These are phyloP conservation scores for Starmera pachycereana DNA, from an alignment of 805 yeast genomes.

Conservation along the genomic window DNA sequence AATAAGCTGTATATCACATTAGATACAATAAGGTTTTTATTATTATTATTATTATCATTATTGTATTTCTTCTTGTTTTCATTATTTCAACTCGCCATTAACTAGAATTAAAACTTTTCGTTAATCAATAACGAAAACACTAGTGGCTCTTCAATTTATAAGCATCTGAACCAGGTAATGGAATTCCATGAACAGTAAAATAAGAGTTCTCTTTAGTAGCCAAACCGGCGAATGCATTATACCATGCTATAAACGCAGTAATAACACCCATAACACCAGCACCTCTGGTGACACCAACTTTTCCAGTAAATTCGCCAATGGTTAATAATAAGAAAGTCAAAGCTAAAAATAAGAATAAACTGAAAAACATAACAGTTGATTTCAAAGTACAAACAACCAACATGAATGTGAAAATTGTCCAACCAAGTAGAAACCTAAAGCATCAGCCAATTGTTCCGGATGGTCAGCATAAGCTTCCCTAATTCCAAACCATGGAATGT, in stretches of 20 bases:
- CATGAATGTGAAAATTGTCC: slow-evolving; percentile 53
- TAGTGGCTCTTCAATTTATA: slow-evolving; percentile 2
- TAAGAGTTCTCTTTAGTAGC: slow-evolving; percentile 48
- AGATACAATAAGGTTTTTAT: too few relatives aligned
- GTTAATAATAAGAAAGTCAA: slow-evolving; percentile 47
- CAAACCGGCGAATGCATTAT: slow-evolving; percentile 51
- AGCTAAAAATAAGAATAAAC: slow-evolving; percentile 41
- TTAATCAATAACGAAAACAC: not conserved
- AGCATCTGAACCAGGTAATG: slow-evolving; percentile 20
- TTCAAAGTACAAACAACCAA: slow-evolving; percentile 44
- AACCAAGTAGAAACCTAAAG: slow-evolving; percentile 53
- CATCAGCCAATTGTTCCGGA: slow-evolving; percentile 28
- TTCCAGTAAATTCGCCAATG: slow-evolving; percentile 38
- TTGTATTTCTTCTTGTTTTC: too few relatives aligned
- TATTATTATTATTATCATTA: too few relatives aligned
- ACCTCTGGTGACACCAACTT: slow-evolving; percentile 31
- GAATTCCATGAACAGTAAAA: slow-evolving; percentile 20
- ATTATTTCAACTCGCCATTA: not conserved
- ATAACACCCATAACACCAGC: slow-evolving; percentile 49
- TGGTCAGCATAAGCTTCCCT: slow-evolving; percentile 36
- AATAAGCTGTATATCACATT: too few relatives aligned
- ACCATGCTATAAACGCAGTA: slow-evolving; percentile 46
- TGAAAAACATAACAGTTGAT: slow-evolving; percentile 55
- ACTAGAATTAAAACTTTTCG: not conserved
- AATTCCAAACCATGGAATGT: slow-evolving; percentile 52